Conservation (phyloP, 2,329 filamentous ascomycete species). For the Xylaria sp. region DNA sequence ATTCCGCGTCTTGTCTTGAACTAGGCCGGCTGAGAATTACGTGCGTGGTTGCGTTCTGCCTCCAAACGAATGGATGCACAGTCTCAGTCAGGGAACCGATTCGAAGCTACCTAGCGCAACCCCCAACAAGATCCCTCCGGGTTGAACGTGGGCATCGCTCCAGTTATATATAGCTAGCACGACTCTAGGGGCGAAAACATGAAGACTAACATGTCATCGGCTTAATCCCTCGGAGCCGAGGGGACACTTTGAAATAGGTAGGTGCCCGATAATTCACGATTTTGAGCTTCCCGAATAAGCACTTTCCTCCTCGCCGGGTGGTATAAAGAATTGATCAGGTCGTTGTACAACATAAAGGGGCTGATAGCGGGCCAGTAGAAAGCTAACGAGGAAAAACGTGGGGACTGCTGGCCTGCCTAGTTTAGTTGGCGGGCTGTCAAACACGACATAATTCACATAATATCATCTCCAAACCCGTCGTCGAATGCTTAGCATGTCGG, state of each 20-base stretch:
- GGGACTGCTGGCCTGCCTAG: neutral
- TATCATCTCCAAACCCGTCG: neutral
- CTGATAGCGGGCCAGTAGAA: slow-evolving; percentile 29
- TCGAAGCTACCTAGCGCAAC: neutral
- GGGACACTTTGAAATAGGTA: slow-evolving; percentile 28
- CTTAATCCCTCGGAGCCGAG: neutral
- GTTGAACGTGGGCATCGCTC: neutral
- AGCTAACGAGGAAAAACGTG: slow-evolving; percentile 26
- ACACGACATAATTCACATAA: neutral
- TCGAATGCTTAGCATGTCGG: neutral
- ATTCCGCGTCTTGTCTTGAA: slow-evolving; percentile 10
- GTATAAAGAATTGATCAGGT: slow-evolving; percentile 3
- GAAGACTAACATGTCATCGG: neutral
- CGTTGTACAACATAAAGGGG: neutral
- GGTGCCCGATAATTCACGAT: slow-evolving; percentile 15
- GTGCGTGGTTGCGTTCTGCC: neutral
- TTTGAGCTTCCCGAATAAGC: slow-evolving; percentile 36
- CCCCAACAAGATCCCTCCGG: neutral
- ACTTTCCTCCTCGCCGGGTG: slow-evolving; percentile 19
- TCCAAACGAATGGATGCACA: neutral
- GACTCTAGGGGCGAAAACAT: slow-evolving; percentile 2
- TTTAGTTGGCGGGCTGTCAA: too few species aligned
- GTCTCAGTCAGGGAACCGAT: neutral
- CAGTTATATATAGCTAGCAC: slow-evolving; percentile 8
- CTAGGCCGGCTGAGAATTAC: neutral